Evolutionary conservation across 164 flowering plant genomes (phyloP).

Genomic region (Warburgia ugandensis): DNA sequence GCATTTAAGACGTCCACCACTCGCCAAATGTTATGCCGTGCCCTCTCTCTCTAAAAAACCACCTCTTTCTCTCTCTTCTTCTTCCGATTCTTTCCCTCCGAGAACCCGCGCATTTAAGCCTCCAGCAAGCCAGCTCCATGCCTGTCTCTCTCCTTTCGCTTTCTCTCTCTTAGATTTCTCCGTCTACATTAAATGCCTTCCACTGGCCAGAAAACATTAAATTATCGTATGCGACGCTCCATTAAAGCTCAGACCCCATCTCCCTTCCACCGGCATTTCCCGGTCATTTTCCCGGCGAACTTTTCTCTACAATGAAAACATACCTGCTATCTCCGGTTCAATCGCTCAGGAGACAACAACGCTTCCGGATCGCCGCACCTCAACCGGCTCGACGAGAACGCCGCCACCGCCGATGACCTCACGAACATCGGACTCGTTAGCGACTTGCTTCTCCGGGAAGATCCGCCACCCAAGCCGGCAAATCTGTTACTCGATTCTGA

Average conservation of each 20-base stretch:
- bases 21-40: no score
- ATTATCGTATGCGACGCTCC: slow-evolving; percentile 11
- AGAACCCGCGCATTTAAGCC: no score
- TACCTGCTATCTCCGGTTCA: slow-evolving; percentile 21
- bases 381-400: slow-evolving; percentile 68
- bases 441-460: slow-evolving; percentile 69
- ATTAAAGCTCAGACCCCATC: slow-evolving; percentile 5
- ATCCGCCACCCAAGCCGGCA: slow-evolving; percentile 36
- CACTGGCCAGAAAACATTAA: neutral
- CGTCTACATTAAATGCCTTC: slow-evolving; percentile 7
- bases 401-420: slow-evolving; percentile 30
- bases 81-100: no score
- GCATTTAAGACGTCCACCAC: no score
- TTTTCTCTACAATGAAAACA: neutral
- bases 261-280: neutral
- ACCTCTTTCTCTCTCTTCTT: no score
- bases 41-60: no score
- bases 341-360: slow-evolving; percentile 84
- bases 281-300: neutral
- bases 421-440: slow-evolving; percentile 74
- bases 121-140: no score
- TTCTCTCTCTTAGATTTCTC: no score
- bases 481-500: slow-evolving; percentile 59
- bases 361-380: slow-evolving; percentile 98
- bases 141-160: no score